phyloP scores from a whole-genome alignment of 2,329 filamentous ascomycete species.

The Tolypocladium tundrense region DNA sequence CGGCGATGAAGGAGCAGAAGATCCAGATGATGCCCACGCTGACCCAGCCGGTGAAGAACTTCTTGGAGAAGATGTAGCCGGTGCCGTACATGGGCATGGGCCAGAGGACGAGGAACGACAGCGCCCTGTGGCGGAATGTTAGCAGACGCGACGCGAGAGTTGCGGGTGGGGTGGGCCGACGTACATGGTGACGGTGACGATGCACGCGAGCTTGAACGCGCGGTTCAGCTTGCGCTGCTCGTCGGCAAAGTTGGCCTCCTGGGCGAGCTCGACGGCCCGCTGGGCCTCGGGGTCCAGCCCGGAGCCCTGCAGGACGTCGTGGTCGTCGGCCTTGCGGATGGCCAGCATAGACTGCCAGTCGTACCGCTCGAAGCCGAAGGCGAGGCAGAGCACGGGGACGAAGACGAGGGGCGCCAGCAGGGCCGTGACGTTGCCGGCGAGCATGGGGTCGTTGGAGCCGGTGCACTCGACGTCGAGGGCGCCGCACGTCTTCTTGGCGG shows the following conservation, averaged over 20 bases:
- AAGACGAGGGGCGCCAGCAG: slow-evolving; percentile 68
- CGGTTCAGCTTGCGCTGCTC: slow-evolving; percentile 40
- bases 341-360: slow-evolving; percentile 76
- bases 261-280: slow-evolving; percentile 7
- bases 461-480: slow-evolving; percentile 62
- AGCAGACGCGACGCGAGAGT: background rate
- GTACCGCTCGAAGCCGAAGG: slow-evolving; percentile 55
- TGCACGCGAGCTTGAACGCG: slow-evolving; percentile 37
- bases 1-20: slow-evolving; percentile 58
- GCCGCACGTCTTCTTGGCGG: slow-evolving; percentile 58
- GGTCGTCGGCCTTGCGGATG: slow-evolving; percentile 71
- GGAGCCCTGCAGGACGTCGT: slow-evolving; percentile 54
- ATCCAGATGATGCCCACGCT: slow-evolving; percentile 63
- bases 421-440: slow-evolving; percentile 76
- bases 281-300: slow-evolving; percentile 30
- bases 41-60: slow-evolving; percentile 68
- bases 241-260: slow-evolving; percentile 26
- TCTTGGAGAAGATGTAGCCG: slow-evolving; percentile 51
- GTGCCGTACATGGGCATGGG: slow-evolving; percentile 85
- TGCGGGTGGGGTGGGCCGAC: background rate
- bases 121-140: slow-evolving; percentile 27
- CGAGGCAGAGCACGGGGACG: slow-evolving; percentile 63
- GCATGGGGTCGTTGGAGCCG: slow-evolving; percentile 76
- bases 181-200: slow-evolving; percentile 21
- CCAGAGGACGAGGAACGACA: slow-evolving; percentile 73